Percentiles rank a stretch among this genome's conserved stretches.
These are phyloP conservation scores for Fallopia convolvulus DNA, from an alignment of 148 eudicot species.

Conservation along the genomic window DNA sequence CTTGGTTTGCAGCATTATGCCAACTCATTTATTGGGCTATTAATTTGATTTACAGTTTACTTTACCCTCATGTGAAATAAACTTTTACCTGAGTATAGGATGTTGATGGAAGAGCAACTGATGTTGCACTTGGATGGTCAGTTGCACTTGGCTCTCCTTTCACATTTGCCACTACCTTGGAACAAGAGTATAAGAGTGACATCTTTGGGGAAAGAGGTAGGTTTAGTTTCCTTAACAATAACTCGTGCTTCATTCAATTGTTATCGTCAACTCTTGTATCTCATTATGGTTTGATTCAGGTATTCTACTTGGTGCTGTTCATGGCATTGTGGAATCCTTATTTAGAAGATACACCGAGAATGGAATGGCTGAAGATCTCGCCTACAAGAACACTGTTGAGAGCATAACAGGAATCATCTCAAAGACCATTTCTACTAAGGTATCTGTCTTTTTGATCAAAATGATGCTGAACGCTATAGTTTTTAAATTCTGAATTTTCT, in stretches of 20 bases:
- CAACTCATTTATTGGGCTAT: not conserved
- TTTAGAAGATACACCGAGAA: conserved; percentile 85
- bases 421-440: conserved; percentile 85
- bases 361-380: conserved; percentile 85
- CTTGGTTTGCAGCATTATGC: not conserved
- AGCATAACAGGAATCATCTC: conserved; percentile 88
- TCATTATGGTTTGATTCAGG: conserved; percentile 28
- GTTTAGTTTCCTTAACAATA: not conserved
- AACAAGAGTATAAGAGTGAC: conserved; percentile 96
- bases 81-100: conserved; percentile 33
- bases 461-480: not conserved
- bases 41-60: not conserved
- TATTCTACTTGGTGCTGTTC: conserved; percentile 95
- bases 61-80: not conserved
- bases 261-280: not conserved
- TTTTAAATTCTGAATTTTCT: not conserved
- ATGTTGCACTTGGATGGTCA: conserved; percentile 98
- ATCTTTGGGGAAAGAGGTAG: conserved; percentile 96
- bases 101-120: conserved; percentile 98
- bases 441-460: conserved; percentile 7
- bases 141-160: conserved; percentile 98
- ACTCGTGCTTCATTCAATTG: not conserved
- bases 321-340: conserved; percentile 87
- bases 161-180: conserved; percentile 92
- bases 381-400: conserved; percentile 95